These are phyloP conservation scores for Leucogyrophana mollusca DNA, from an alignment of 768 basidiomycete genomes.

Conservation along the genomic window DNA sequence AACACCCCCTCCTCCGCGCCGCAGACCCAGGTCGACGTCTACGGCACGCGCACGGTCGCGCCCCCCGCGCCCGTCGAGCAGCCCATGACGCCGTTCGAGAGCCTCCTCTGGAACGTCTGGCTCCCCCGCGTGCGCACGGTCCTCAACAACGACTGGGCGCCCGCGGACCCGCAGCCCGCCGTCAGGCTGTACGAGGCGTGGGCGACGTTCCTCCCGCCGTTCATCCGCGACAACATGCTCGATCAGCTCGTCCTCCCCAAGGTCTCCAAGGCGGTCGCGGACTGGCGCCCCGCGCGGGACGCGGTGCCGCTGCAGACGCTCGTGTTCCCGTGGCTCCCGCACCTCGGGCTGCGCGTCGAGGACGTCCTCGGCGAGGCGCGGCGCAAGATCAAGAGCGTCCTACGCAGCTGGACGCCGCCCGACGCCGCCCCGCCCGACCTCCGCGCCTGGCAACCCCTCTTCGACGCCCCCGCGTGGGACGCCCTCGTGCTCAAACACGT, in stretches of 20 bases:
- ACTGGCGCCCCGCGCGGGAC: conserved; percentile 73
- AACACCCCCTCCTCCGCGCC: conserved; percentile 42
- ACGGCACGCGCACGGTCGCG: conserved; percentile 44
- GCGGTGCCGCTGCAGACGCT: conserved; percentile 68
- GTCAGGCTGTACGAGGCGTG: conserved; percentile 86
- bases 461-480: conserved; percentile 85
- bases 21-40: conserved; percentile 51
- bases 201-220: conserved; percentile 83
- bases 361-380: conserved; percentile 84
- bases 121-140: conserved; percentile 89
- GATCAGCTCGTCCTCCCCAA: conserved; percentile 97
- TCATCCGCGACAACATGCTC: conserved; percentile 92
- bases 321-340: conserved; percentile 95
- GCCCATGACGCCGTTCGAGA: conserved; percentile 94
- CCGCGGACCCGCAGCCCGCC: conserved; percentile 68
- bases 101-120: conserved; percentile 93
- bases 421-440: conserved; percentile 80
- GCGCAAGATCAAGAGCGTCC: conserved; percentile 76
- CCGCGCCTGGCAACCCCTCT: conserved; percentile 81
- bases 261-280: conserved; percentile 75
- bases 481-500: conserved; percentile 85
- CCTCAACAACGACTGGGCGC: conserved; percentile 94
- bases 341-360: conserved; percentile 81
- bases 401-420: conserved; percentile 71
- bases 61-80: conserved; percentile 39